Evolutionary conservation across 2,329 filamentous ascomycete genomes (phyloP), one percentile per base, ranked within the genome.

Genomic region (Pseudohalonectria lignicola): DNA sequence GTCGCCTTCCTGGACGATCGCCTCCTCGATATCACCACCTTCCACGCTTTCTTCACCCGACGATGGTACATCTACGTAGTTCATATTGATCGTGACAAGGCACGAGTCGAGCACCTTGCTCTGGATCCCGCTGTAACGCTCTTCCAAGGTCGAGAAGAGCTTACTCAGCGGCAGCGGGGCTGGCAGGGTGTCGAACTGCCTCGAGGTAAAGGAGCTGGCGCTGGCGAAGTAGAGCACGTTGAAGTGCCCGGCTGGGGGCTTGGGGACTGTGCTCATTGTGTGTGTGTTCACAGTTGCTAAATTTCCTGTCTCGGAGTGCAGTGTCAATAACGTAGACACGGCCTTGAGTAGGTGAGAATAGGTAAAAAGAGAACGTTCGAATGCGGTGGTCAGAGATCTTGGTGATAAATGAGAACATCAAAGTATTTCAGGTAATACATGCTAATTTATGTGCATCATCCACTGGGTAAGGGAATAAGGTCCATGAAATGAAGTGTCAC

Each of bases 211-310:
- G 23, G 79, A 79, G 41, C 73, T 71, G 12, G 84, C 83, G 44
- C 76, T 73, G 41, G 85, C 86, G 61, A 93, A 93, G 62, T 90
- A 93, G 39, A 92, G 74, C 33, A 93, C 64, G 41, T 72, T 82
- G 63, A 92, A 93, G 47, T 84, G 72, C n/a, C 72, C 79, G 31
- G 62, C 46, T 1, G 76, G 74, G 10, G 72, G 58, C 43, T 67
- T 71, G 0, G 66, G 53, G 2, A 56, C 46, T 21, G 59, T 52
- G 11, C 53, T 51, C 59, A 64, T 65, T n/a, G n/a, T n/a, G n/a
- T n/a, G n/a, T n/a, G n/a, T n/a, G n/a, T n/a, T n/a, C n/a, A n/a
- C n/a, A n/a, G n/a, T n/a, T n/a, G n/a, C n/a, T n/a, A n/a, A n/a
- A 26, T 26, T 26, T 26, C 8, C 23, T 7, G 23, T 26, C 23